phyloP scores from a whole-genome alignment of 2,329 filamentous ascomycete genomes.

The Claviceps digitariae region DNA sequence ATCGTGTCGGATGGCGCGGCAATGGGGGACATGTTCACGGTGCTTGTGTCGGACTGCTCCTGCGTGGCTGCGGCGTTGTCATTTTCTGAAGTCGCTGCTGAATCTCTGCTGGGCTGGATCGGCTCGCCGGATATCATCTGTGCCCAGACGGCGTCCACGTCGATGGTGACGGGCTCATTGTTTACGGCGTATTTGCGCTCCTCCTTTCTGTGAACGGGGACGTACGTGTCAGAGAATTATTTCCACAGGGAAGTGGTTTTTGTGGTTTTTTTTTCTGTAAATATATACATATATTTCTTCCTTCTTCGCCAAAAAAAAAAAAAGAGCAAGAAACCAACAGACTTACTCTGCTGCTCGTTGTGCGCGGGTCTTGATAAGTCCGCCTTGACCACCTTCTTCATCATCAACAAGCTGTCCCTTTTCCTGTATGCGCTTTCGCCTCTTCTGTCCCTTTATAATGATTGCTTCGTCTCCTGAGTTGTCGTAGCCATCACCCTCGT shows the following conservation, averaged over 20 bases:
- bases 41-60: constrained; percentile 13
- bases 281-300: not conserved
- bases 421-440: constrained; percentile 30
- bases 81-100: constrained; percentile 1
- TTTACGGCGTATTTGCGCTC: constrained; percentile 39
- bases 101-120: not conserved
- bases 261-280: not conserved
- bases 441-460: constrained; percentile 47
- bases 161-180: constrained; percentile 50
- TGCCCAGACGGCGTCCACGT: constrained; percentile 59
- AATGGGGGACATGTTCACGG: not conserved
- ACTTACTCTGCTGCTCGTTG: constrained; percentile 52
- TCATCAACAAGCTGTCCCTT: constrained; percentile 28
- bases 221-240: not conserved
- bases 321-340: not conserved
- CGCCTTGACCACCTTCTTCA: constrained; percentile 45
- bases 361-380: constrained; percentile 58
- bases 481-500: constrained; percentile 38
- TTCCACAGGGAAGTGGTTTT: too few relatives aligned
- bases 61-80: constrained; percentile 7
- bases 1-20: constrained; percentile 27
- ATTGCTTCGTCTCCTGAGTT: constrained; percentile 63
- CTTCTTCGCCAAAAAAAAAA: not conserved
- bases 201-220: constrained; percentile 30
- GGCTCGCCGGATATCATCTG: constrained; percentile 41